Percentiles rank a stretch among this genome's conserved stretches.
Evolutionary conservation across 345 rosid genomes (phyloP).

Genomic region (Syzygium oleosum): DNA sequence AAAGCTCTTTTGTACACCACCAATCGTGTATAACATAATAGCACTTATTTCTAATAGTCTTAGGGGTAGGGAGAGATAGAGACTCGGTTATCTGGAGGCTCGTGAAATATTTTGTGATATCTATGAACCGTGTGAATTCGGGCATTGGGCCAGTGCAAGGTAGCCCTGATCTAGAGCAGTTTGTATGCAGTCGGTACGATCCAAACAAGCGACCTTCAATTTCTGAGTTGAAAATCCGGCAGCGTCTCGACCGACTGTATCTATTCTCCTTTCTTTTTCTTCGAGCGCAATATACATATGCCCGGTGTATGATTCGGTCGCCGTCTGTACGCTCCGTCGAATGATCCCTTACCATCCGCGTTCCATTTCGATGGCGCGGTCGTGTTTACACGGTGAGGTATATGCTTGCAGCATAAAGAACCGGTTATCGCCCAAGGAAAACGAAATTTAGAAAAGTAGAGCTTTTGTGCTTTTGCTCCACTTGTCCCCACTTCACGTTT

Average conservation of each 20-base stretch:
- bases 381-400: not conserved
- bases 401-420: not conserved
- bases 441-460: not conserved
- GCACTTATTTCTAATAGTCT: not conserved
- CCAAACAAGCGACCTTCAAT: not conserved
- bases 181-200: not conserved
- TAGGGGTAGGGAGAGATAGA: not conserved
- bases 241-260: not conserved
- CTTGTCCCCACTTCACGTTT: not conserved
- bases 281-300: not conserved
- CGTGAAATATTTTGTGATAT: not conserved
- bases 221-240: rapidly evolving
- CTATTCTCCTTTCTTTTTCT: not conserved
- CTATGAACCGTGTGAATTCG: not conserved
- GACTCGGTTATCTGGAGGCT: not conserved
- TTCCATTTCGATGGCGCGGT: not conserved
- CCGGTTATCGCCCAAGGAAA: not conserved
- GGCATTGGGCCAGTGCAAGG: rapidly evolving
- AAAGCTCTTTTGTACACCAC: not conserved
- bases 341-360: not conserved
- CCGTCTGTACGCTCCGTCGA: not conserved
- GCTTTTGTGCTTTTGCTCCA: not conserved
- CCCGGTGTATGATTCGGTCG: not conserved
- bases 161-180: rapidly evolving
- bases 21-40: not conserved